Evolutionary conservation across 805 yeast species (phyloP), one percentile per base, ranked within the genome.

Genomic region (Limtongozyma cylindracea): DNA sequence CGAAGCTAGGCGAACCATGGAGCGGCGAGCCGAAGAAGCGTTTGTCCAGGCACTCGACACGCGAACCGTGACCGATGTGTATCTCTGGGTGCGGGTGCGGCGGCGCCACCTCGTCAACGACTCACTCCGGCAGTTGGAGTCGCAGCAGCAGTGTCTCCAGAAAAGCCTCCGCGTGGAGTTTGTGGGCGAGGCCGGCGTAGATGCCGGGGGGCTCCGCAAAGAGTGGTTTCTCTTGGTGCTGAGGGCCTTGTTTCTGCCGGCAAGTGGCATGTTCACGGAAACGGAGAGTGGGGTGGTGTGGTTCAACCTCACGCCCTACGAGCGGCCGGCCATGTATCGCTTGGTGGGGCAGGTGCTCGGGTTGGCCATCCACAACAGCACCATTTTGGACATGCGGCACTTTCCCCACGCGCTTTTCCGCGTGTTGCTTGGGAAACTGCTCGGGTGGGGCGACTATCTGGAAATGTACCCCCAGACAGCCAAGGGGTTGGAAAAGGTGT

Each of bases 181-280:
- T 39, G 47, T 70, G 4, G 68, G 68, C 27, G 98, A 84, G 37
- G 91, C 82, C 0, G 98, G 96, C 1, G 61, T 84, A 12, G 98
- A 84, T 47, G 95, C 80, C 1, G 96, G 98, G 2, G 98, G 98
- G 0, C 53, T 84, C 26, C 64, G 71, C 33, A 82, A 80, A 36
- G 98, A 84, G 36, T 84, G 98, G 98, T 82, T 88, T 41, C 49
- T 65, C 21, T 43, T 82, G 18, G 47, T 88, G 18, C 66, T 74
- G 2, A 61, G 60, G 26, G 69, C 70, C 13, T 40, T 84, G 2
- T 73, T 82, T 37, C 60, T 58, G 33, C 72, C 80, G 2, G 48
- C 51, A 21, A 60, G 65, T 16, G 78, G 77, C 0, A 52, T 80
- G 40, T 68, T 88, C 28, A 37, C 46, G 6, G 60, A 62, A 30